phyloP scores from a whole-genome alignment of 306 rosid genomes.

The Erythrophleum fordii region DNA sequence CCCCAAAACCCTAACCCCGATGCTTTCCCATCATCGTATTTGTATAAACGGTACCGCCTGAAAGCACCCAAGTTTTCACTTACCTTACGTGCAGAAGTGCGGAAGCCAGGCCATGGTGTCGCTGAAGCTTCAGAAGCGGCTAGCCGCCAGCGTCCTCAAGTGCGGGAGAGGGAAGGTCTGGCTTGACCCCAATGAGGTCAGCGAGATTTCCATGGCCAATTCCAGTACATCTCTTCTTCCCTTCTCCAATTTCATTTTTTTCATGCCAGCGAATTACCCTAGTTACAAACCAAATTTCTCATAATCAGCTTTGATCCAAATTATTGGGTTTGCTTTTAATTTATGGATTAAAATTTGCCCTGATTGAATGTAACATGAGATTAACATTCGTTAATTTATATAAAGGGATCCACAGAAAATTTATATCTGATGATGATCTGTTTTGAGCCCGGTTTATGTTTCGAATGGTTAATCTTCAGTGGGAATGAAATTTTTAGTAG shows the following conservation, averaged over 20 bases:
- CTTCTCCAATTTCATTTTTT: background rate
- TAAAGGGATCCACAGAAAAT: background rate
- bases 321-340: background rate
- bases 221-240: constrained; percentile 31
- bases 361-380: background rate
- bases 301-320: background rate
- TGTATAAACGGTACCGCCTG: background rate
- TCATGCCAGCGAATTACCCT: background rate
- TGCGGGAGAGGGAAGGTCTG: constrained; percentile 55
- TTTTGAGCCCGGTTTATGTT: background rate
- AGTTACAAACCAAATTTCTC: background rate
- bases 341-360: background rate
- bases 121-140: constrained; percentile 53
- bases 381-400: background rate
- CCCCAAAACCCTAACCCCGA: background rate
- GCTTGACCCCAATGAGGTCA: constrained; percentile 53
- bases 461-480: background rate
- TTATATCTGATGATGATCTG: background rate
- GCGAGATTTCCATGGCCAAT: constrained; percentile 57
- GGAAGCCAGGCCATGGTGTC: constrained; percentile 41
- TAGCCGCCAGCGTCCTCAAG: constrained; percentile 45
- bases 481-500: background rate
- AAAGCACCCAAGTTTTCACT: background rate
- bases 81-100: background rate
- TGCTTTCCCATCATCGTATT: background rate